Base-by-base conservation (phyloP, 1,284 basidiomycete species). In the Omphalotus olearius region DNA sequence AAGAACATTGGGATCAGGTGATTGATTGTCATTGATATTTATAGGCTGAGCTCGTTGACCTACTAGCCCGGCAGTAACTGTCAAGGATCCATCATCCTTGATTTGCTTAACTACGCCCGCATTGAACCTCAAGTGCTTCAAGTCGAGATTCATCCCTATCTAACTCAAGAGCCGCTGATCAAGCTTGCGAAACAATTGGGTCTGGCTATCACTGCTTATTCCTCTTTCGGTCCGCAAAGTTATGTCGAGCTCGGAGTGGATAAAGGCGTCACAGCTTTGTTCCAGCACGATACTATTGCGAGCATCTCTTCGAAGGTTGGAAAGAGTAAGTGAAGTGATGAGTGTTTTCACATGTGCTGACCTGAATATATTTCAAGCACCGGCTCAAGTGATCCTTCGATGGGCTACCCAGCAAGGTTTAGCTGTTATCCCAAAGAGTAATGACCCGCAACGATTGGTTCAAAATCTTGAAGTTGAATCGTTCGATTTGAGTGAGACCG, bases 391-490 rank as follows among this genome's bases (percentile, higher is more conserved):
- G 33, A 70, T 91, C 33, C 77, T 92, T 53, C 82, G 88, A 58
- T 91, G 88, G 88, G 82, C 86, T 6, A 83, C 85, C 14, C 85
- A 91, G 64, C 81, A 80, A 35, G 83, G 80, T 6, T 75, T 92
- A 54, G 86, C 85, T 37, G 86, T 93, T 44, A 81, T 93, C 56
- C 91, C 91, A 45, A 90, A 90, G 74, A 81, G 75, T 53, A 89
- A 82, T 68, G 67, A 74, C 60, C 55, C 64, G 10, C 59, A 68
- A 4, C 80, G 85, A 53, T 64, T 89, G 44, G 60, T 66, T 13
- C 67, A 82, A 64, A 93, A 93, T 70, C 63, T 91, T 55, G 68
- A 68, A 37, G 76, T 74, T 62, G 68, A 72, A 52, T 66, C 67
- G 28, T 89, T 91, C 58, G 69, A 83, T 57, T 71, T 92, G 47